Evolutionary conservation across 768 basidiomycete genomes (phyloP).

Genomic region (Vararia minispora): DNA sequence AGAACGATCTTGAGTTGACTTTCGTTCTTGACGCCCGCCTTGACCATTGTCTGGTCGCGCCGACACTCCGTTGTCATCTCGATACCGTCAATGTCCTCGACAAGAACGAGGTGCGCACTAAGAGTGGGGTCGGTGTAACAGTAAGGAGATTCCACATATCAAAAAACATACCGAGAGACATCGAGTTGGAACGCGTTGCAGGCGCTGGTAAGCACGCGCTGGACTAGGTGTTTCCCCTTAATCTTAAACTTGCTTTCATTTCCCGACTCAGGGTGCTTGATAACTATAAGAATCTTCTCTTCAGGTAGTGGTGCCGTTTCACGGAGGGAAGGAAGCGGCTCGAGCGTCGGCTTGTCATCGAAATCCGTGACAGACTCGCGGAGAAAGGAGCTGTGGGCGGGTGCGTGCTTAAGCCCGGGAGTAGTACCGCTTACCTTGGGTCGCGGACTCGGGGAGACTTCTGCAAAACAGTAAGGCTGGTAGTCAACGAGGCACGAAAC

Average conservation of each 20-base stretch:
- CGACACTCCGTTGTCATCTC: slow-evolving; percentile 1
- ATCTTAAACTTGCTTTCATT: slow-evolving; percentile 12
- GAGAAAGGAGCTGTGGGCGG: too few relatives aligned
- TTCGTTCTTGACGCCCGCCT: background rate
- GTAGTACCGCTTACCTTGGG: too few relatives aligned
- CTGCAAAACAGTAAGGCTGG: too few relatives aligned
- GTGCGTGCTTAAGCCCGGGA: too few relatives aligned
- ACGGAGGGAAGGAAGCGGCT: too few relatives aligned
- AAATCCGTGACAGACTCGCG: too few relatives aligned
- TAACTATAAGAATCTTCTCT: slow-evolving; percentile 10
- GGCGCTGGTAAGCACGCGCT: slow-evolving; percentile 9
- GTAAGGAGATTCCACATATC: too few relatives aligned
- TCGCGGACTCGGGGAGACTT: too few relatives aligned
- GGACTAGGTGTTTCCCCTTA: slow-evolving; percentile 6
- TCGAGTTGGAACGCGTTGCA: slow-evolving; percentile 6
- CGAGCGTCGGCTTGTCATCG: too few relatives aligned
- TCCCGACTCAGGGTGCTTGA: slow-evolving; percentile 6
- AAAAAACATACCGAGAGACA: background rate
- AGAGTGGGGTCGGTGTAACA: background rate
- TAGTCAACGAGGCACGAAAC: too few relatives aligned
- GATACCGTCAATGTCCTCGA: background rate
- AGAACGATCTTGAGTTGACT: slow-evolving; percentile 52
- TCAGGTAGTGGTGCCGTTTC: background rate
- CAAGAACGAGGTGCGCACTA: background rate
- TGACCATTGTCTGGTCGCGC: background rate